Percentiles rank a stretch among this genome's conserved stretches.
These are phyloP conservation scores for Microascus cirrosus DNA, from an alignment of 2,329 filamentous ascomycete genomes.

Conservation along the genomic window DNA sequence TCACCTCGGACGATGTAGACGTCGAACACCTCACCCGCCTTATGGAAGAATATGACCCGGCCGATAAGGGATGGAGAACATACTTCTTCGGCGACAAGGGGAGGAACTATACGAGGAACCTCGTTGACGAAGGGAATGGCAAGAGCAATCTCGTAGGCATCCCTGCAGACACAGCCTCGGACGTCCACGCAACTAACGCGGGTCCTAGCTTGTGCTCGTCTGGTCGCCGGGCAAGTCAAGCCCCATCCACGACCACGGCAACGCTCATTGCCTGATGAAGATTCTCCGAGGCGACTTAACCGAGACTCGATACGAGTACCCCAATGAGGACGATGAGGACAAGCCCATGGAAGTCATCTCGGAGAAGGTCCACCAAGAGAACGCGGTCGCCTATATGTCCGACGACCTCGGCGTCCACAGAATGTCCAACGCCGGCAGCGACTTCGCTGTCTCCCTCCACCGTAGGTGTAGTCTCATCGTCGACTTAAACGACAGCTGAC, in stretches of 20 bases:
- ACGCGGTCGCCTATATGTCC: conserved; percentile 82
- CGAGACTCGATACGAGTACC: conserved; percentile 74
- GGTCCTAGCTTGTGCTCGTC: conserved; percentile 65
- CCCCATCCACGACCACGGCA: conserved; percentile 79
- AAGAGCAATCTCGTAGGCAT: conserved; percentile 59
- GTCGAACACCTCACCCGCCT: conserved; percentile 57
- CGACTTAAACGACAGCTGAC: background rate
- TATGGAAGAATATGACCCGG: conserved; percentile 65
- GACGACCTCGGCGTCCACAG: conserved; percentile 81
- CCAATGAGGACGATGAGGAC: conserved; percentile 32
- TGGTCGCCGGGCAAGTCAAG: conserved; percentile 79
- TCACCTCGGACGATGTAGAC: conserved; percentile 74
- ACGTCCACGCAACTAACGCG: conserved; percentile 1
- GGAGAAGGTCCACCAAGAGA: conserved; percentile 55
- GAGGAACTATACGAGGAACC: conserved; percentile 71
- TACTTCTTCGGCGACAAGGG: conserved; percentile 65
- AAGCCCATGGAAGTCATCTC: conserved; percentile 53
- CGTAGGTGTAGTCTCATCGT: conserved; percentile 26
- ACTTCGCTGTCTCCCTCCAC: conserved; percentile 78
- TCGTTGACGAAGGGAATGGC: conserved; percentile 80
- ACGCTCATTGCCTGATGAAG: conserved; percentile 90
- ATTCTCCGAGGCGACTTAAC: conserved; percentile 67
- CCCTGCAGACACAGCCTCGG: background rate
- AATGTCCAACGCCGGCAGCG: conserved; percentile 63
- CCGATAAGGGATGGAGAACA: conserved; percentile 57